Evolutionary conservation across 2,329 filamentous ascomycete species (phyloP).

Genomic region (Aspergillus sp.): DNA sequence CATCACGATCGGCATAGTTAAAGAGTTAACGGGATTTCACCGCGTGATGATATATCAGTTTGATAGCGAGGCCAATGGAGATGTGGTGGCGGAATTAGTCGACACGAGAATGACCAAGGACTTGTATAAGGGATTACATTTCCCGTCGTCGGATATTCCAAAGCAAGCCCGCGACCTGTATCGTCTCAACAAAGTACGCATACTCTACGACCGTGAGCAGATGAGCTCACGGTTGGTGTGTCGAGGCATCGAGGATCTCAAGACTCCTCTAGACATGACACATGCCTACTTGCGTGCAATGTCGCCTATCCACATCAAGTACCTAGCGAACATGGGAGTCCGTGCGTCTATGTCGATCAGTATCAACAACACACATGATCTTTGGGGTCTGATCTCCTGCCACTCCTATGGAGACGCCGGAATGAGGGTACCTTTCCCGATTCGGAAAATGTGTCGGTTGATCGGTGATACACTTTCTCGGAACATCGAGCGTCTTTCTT

Average conservation of each 20-base stretch:
- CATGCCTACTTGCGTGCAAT: conserved; percentile 77
- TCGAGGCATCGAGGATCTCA: conserved; percentile 66
- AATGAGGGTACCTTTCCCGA: conserved; percentile 90
- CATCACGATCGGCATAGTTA: conserved; percentile 79
- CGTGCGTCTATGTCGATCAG: conserved; percentile 95
- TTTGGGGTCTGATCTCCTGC: conserved; percentile 87
- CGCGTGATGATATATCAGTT: conserved; percentile 94
- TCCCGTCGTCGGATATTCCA: conserved; percentile 84
- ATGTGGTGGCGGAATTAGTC: conserved; percentile 83
- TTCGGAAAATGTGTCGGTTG: conserved; percentile 87
- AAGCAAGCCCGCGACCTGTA: conserved; percentile 87
- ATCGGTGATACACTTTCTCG: conserved; percentile 82
- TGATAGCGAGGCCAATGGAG: conserved; percentile 77
- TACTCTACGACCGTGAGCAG: conserved; percentile 82
- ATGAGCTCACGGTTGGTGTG: conserved; percentile 81
- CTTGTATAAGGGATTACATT: conserved; percentile 83
- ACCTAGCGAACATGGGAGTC: conserved; percentile 84
- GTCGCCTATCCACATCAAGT: conserved; percentile 89
- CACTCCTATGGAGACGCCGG: conserved; percentile 79
- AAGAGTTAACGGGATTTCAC: conserved; percentile 87
- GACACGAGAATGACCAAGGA: conserved; percentile 78
- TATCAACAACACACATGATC: conserved; percentile 78
- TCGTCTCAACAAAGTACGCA: conserved; percentile 83
- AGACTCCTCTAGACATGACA: conserved; percentile 74
- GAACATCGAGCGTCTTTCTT: conserved; percentile 85